Percentiles rank a stretch among this genome's conserved stretches.
Conservation (phyloP, 2,329 filamentous ascomycete species). For the Colletotrichum zoysiae region DNA sequence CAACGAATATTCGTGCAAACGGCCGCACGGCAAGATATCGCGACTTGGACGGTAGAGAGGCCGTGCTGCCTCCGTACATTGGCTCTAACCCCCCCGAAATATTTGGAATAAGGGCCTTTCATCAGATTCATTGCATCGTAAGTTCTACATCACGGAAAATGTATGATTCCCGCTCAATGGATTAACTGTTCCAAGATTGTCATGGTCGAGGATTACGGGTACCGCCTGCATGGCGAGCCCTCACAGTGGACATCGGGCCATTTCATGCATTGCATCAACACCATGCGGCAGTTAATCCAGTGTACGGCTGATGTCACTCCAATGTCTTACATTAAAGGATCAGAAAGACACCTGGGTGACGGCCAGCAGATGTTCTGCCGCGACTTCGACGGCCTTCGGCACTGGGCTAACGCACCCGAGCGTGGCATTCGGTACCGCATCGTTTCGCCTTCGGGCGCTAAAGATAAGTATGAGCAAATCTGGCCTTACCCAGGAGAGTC, state of each 20-base stretch:
- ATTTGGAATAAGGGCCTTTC: slow-evolving; percentile 7
- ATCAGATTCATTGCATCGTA: slow-evolving; percentile 23
- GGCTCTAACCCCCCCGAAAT: neutral
- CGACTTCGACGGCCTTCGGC: slow-evolving; percentile 10
- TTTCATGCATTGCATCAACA: slow-evolving; percentile 21
- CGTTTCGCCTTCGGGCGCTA: neutral
- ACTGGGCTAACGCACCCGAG: slow-evolving; percentile 42
- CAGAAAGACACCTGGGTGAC: slow-evolving; percentile 10
- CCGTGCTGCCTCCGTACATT: neutral
- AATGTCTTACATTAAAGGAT: neutral
- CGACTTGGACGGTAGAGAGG: slow-evolving; percentile 1
- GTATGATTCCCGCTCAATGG: no score
- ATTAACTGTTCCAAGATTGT: slow-evolving; percentile 1
- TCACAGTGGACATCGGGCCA: slow-evolving; percentile 19
- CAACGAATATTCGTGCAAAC: neutral
- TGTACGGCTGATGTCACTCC: slow-evolving; percentile 21
- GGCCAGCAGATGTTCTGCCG: slow-evolving; percentile 25
- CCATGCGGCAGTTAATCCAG: slow-evolving; percentile 13
- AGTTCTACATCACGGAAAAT: accelerated
- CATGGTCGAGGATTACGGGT: slow-evolving; percentile 20
- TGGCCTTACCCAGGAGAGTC: neutral
- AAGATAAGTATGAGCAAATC: neutral
- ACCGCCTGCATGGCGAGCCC: slow-evolving; percentile 1
- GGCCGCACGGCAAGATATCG: neutral
- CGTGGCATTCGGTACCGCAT: slow-evolving; percentile 26